A percentile compares a stretch with the other conserved stretches of the same genome.
Evolutionary conservation across 495 filamentous ascomycete genomes (phyloP).

Genomic region (Neurospora sp.): DNA sequence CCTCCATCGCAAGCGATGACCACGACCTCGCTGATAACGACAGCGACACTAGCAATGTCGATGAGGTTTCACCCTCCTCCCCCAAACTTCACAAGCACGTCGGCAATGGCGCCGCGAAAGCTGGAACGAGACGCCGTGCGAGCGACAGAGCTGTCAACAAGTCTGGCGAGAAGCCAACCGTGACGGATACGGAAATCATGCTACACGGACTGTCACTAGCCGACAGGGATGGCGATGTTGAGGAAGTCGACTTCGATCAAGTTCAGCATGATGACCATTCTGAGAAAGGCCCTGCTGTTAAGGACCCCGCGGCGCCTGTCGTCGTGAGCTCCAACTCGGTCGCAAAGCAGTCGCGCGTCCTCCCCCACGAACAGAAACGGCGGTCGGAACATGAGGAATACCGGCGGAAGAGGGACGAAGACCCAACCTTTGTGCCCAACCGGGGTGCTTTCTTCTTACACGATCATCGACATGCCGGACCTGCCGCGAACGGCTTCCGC

Average conservation of each 20-base stretch:
- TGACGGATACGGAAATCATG: conserved; percentile 77
- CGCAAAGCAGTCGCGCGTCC: conserved; percentile 31
- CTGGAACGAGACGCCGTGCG: conserved; percentile 30
- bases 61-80: conserved; percentile 45
- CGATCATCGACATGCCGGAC: conserved; percentile 71
- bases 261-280: conserved; percentile 19
- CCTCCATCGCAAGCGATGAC: conserved; percentile 62
- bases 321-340: conserved; percentile 35
- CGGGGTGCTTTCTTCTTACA: conserved; percentile 95
- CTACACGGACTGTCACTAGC: conserved; percentile 68
- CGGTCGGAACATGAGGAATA: conserved; percentile 80
- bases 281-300: conserved; percentile 7
- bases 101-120: conserved; percentile 29
- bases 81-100: conserved; percentile 27
- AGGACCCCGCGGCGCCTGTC: conserved; percentile 28
- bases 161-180: conserved; percentile 20
- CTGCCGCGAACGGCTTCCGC: conserved; percentile 65
- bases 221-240: conserved; percentile 40
- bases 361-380: conserved; percentile 56
- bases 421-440: conserved; percentile 92
- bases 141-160: conserved; percentile 13
- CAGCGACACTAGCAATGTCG: conserved; percentile 62
- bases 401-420: conserved; percentile 72
- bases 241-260: conserved; percentile 60
- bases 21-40: conserved; percentile 63